Conservation (phyloP, 2,329 filamentous ascomycete genomes). For the Bipolaris zeicola region DNA sequence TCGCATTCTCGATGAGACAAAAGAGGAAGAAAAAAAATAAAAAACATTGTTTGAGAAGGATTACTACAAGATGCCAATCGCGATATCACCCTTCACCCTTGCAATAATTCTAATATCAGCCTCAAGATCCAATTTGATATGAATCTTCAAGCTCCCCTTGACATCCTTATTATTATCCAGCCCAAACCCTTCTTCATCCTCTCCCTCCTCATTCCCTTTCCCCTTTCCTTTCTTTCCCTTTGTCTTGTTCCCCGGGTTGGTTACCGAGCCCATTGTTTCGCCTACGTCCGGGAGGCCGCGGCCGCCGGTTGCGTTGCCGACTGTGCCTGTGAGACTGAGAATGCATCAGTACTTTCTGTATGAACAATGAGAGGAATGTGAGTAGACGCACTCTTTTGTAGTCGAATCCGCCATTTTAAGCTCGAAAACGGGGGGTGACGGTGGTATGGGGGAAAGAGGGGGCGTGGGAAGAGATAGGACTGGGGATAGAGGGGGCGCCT, state of each 20-base stretch:
- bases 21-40: neutral
- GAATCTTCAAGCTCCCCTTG: constrained; percentile 30
- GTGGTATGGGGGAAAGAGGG: constrained; percentile 2
- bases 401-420: constrained; percentile 15
- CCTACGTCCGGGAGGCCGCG: constrained; percentile 15
- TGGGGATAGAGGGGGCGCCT: constrained; percentile 5
- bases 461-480: constrained; percentile 1
- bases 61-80: constrained; percentile 27
- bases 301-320: constrained; percentile 14
- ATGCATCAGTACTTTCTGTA: neutral
- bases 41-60: neutral
- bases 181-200: constrained; percentile 24
- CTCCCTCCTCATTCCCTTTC: constrained; percentile 4
- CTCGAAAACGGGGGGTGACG: neutral
- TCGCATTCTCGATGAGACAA: too few species aligned
- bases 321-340: constrained; percentile 9
- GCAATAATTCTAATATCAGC: constrained; percentile 30
- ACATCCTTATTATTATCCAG: constrained; percentile 29
- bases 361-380: neutral
- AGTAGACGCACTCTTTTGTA: constrained; percentile 15
- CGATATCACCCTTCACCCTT: constrained; percentile 30
- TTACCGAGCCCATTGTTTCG: constrained; percentile 14
- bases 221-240: constrained; percentile 4
- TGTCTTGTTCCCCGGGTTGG: neutral
- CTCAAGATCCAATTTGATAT: constrained; percentile 32